Percentiles rank a stretch among this genome's conserved stretches.
Conservation (phyloP, 2,329 filamentous ascomycete genomes). For the Dendrostoma leiphaemia region DNA sequence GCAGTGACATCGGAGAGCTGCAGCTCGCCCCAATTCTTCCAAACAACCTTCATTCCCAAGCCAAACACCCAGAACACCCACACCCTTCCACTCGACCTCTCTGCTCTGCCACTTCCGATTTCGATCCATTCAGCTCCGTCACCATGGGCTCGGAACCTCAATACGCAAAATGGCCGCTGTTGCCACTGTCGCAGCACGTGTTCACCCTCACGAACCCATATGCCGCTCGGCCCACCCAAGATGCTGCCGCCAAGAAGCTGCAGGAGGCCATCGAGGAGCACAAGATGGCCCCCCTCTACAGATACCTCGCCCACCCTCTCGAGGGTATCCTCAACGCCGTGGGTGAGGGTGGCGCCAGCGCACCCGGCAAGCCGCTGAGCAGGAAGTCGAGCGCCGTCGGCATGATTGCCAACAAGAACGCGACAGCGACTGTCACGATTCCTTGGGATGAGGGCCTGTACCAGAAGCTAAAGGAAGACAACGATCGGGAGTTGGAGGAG, state of each 20-base stretch:
- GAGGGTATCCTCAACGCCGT: constrained; percentile 78
- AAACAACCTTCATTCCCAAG: not conserved
- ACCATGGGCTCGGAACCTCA: constrained; percentile 79
- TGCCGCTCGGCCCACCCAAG: constrained; percentile 63
- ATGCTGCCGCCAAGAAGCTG: constrained; percentile 68
- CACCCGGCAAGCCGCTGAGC: constrained; percentile 56
- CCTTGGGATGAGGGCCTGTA: constrained; percentile 93
- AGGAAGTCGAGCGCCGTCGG: constrained; percentile 70
- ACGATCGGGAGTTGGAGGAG: constrained; percentile 72
- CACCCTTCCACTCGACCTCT: not conserved
- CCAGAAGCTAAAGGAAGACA: constrained; percentile 70
- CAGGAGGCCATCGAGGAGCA: constrained; percentile 81
- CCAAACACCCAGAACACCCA: not conserved
- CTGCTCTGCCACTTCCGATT: not conserved
- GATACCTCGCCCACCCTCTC: constrained; percentile 76
- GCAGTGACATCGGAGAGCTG: constrained; percentile 15
- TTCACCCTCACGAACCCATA: constrained; percentile 83
- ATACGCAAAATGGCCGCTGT: constrained; percentile 80
- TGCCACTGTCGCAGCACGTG: constrained; percentile 80
- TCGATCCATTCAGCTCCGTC: constrained; percentile 20
- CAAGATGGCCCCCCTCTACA: constrained; percentile 86
- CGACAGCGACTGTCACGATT: constrained; percentile 64
- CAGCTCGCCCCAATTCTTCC: not conserved
- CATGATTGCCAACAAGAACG: constrained; percentile 71
- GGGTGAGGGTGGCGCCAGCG: constrained; percentile 59